Evolutionary conservation across 768 basidiomycete species (phyloP), one percentile per base, ranked within the genome.

Genomic region (Russula compacta): DNA sequence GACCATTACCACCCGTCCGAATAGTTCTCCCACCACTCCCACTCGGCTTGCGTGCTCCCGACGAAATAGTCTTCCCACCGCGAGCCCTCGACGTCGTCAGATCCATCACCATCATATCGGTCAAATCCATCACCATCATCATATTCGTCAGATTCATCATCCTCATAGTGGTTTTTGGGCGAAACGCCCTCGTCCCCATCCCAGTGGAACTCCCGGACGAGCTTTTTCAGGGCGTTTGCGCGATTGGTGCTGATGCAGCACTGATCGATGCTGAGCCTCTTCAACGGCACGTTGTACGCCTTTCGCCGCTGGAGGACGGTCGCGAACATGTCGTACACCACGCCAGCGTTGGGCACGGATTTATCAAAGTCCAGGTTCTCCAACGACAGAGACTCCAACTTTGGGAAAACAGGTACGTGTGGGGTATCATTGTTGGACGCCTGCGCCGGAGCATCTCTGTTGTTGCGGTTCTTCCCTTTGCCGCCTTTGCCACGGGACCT

Each of bases 341-440:
- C 17, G 10, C 49, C 55, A 6, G 12, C 2, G 29, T 5, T 4
- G n/a, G 42, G 39, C n/a, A 52, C 36, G 17, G 1, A 2, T 33
- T 29, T 36, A 9, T 15, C 12, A 10, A 61, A 61, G 35, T 57
- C 24, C n/a, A 56, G 6, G 14, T 32, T 33, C 36, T 29, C 38
- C 42, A 61, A 19, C n/a, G 44, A 35, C 32, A 61, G 55, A 4
- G 55, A 46, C 6, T 21, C 57, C 55, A 61, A 38, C n/a, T 52
- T 56, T 3, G 55, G 60, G 38, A 61, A 61, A 17, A 17, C 7
- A 19, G n/a, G 33, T 6, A 8, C 19, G 6, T 17, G 3, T 6
- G 17, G 21, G 10, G 38, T 6, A 8, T 32, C 3, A 49, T 33
- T 33, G 11, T 17, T 15, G 12, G 9, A 19, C 6, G 50, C 35